phyloP scores from a whole-genome alignment of 345 rosid species.

The Salix udensis region DNA sequence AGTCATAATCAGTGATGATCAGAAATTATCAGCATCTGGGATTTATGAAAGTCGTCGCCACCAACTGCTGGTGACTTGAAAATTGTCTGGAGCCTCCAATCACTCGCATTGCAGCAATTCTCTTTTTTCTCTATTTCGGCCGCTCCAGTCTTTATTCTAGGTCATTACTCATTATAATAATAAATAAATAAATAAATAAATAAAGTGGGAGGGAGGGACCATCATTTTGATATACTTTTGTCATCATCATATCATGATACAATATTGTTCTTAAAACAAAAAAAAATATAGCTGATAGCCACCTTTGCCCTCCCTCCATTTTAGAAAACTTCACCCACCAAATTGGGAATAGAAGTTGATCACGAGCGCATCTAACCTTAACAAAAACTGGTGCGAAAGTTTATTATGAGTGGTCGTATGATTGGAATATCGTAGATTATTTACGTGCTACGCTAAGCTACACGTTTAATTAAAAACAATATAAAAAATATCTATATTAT shows the following conservation, averaged over 20 bases:
- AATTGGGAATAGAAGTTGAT: conserved; percentile 24
- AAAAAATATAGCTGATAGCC: no score
- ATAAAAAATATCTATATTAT: no score
- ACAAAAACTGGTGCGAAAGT: not conserved
- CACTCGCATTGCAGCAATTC: not conserved
- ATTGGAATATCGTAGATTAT: no score
- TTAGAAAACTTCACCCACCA: conserved; percentile 8
- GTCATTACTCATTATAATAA: not conserved
- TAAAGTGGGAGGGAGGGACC: not conserved
- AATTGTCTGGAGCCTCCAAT: not conserved
- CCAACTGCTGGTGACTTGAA: not conserved
- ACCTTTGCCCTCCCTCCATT: not conserved
- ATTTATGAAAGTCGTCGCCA: not conserved
- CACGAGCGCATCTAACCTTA: conserved; percentile 44
- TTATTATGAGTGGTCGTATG: no score
- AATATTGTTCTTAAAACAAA: no score
- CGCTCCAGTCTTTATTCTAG: not conserved
- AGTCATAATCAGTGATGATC: no score
- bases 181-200: no score
- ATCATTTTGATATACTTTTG: no score
- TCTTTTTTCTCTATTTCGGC: not conserved
- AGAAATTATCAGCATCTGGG: not conserved
- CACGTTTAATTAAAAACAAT: no score
- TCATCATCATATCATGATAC: not conserved
- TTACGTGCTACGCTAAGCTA: no score